phyloP scores from a whole-genome alignment of 2,329 filamentous ascomycete genomes.

The Cladosporium oxysporum region DNA sequence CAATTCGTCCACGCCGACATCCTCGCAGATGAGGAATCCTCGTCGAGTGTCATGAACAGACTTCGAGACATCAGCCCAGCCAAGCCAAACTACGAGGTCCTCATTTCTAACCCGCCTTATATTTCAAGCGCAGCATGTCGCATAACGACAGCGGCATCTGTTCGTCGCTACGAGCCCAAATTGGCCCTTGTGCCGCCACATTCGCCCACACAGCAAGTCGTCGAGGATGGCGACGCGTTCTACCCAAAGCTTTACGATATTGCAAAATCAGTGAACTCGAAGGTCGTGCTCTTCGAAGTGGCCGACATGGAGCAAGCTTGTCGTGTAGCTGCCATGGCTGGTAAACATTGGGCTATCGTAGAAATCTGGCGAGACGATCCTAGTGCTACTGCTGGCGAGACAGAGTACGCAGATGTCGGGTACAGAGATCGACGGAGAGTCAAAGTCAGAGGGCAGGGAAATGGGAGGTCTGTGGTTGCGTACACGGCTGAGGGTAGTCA shows the following conservation, averaged over 20 bases:
- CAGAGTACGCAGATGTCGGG: constrained; percentile 31
- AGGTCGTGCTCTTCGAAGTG: constrained; percentile 68
- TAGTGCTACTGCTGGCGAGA: constrained; percentile 51
- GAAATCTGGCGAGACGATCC: constrained; percentile 76
- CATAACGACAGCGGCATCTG: constrained; percentile 67
- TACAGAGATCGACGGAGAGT: constrained; percentile 24
- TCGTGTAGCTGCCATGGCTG: constrained; percentile 58
- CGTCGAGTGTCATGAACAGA: not conserved
- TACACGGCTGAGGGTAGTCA: constrained; percentile 34
- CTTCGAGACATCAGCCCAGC: not conserved
- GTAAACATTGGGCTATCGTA: constrained; percentile 42
- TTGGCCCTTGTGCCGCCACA: constrained; percentile 69
- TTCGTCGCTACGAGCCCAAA: constrained; percentile 78
- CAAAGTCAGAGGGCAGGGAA: constrained; percentile 41
- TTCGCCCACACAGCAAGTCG: constrained; percentile 29
- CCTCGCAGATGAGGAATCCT: not conserved
- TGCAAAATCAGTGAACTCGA: constrained; percentile 52
- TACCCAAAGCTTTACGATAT: constrained; percentile 66
- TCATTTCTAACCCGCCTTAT: constrained; percentile 91
- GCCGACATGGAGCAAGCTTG: constrained; percentile 68
- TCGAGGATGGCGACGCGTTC: constrained; percentile 57
- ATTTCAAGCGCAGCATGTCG: constrained; percentile 68
- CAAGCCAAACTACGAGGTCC: constrained; percentile 51
- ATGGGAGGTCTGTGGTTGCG: constrained; percentile 48
- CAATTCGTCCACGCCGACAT: constrained; percentile 42